Evolutionary conservation across 768 basidiomycete species (phyloP), one percentile per base, ranked within the genome.

Genomic region (Russula foetens): DNA sequence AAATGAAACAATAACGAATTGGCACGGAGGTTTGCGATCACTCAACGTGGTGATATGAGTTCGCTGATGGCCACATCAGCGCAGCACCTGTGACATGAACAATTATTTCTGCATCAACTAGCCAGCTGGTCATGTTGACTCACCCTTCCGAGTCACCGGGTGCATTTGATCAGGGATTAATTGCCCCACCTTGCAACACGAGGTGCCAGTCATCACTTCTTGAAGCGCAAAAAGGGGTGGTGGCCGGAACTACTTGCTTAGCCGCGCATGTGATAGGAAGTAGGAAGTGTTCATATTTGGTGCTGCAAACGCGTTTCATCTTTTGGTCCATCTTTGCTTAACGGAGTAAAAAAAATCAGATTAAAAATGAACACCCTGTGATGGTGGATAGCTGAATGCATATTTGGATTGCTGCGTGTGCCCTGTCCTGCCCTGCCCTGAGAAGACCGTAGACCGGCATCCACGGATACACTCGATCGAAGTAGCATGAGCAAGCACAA

Each of bases 301-400:
- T 17, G n/a, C 29, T 45, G 41, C 41, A 12, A 26, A 38, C 38
- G 46, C 23, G 9, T 39, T 29, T 49, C 56, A 57, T 41, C 39
- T 41, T 35, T 21, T 15, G 33, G n/a, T 21, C 5, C 29, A 54
- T 24, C 28, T 52, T 46, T 52, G 23, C 58, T 59, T 45, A 38
- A 46, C 58, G 58, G 58, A 45, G 58, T 58, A 29, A 56, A n/a
- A 43, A 29, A 53, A 35, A 45, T 35, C 50, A 50, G 50, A 45
- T 50, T 57, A 29, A 56, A n/a, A 43, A 43, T 47, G 39, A 26
- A 29, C 14, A 41, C 14, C 50, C 51, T 46, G n/a, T 28, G 44
- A 28, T 38, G 24, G 54, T 39, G 33, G 44, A 29, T 45, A 45
- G 23, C 33, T 46, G 44, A 12, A 39, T 21, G 29, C 26, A 6